phyloP scores from a whole-genome alignment of 1,284 basidiomycete species.

The Fomitopsis palustris region DNA sequence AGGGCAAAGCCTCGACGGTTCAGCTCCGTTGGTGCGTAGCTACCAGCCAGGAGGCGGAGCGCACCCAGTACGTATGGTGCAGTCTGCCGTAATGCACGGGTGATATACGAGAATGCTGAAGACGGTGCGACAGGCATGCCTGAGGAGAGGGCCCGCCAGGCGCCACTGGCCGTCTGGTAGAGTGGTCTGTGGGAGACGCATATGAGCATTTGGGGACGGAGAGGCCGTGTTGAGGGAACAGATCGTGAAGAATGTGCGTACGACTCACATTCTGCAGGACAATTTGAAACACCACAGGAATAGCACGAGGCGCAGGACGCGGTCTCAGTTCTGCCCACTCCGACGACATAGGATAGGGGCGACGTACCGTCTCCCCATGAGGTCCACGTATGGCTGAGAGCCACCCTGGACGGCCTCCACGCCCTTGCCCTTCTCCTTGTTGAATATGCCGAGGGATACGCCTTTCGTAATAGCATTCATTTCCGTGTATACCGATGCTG shows the following conservation, averaged over 20 bases:
- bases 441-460: slow-evolving; percentile 73
- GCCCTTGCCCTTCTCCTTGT: slow-evolving; percentile 49
- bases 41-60: slow-evolving; percentile 71
- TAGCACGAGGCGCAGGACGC: neutral
- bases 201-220: slow-evolving; percentile 2
- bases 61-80: slow-evolving; percentile 78
- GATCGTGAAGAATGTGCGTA: neutral
- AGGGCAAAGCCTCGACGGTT: slow-evolving; percentile 68
- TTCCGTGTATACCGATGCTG: slow-evolving; percentile 90
- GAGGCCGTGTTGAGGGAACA: neutral
- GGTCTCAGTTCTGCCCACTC: neutral
- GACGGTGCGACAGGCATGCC: slow-evolving; percentile 72
- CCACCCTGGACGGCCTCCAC: slow-evolving; percentile 54
- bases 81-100: slow-evolving; percentile 74
- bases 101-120: slow-evolving; percentile 78
- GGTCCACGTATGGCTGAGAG: slow-evolving; percentile 88
- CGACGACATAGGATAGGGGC: neutral
- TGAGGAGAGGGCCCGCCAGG: slow-evolving; percentile 81
- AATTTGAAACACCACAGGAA: neutral
- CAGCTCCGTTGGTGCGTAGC: slow-evolving; percentile 63
- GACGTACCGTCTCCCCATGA: slow-evolving; percentile 82
- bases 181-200: slow-evolving; percentile 58
- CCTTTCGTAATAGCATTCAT: slow-evolving; percentile 87
- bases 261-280: slow-evolving; percentile 49
- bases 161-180: slow-evolving; percentile 58